These are phyloP conservation scores for Heimioporus sp. DNA, from an alignment of 768 basidiomycete species.

Conservation along the genomic window DNA sequence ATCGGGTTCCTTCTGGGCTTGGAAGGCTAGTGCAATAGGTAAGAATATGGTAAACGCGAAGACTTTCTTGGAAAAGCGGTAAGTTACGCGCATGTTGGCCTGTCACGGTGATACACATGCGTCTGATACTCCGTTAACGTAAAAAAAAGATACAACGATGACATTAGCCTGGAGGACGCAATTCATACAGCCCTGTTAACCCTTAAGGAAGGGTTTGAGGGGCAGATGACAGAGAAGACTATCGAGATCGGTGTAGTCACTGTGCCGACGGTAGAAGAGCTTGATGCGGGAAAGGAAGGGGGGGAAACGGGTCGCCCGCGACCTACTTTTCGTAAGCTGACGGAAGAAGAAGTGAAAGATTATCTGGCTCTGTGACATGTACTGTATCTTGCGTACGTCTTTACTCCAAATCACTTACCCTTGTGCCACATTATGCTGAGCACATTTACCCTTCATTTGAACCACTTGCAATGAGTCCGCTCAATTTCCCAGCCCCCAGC, in stretches of 20 bases:
- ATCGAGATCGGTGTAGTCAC: slow-evolving; percentile 98
- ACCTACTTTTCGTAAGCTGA: slow-evolving; percentile 92
- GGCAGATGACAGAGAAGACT: slow-evolving; percentile 99
- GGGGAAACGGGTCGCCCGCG: slow-evolving; percentile 67
- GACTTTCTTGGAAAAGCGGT: slow-evolving; percentile 99
- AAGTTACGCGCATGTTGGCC: slow-evolving; percentile 33
- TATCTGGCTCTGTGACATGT: slow-evolving; percentile 78
- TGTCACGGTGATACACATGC: slow-evolving; percentile 15
- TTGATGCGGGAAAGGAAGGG: slow-evolving; percentile 64
- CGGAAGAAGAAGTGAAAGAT: slow-evolving; percentile 95
- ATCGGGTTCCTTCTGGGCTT: slow-evolving; percentile 99
- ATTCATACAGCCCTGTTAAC: slow-evolving; percentile 98
- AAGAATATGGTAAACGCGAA: slow-evolving; percentile 99
- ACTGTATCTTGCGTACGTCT: slow-evolving; percentile 31
- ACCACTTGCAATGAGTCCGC: slow-evolving; percentile 1
- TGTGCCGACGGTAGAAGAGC: slow-evolving; percentile 65
- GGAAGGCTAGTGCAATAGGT: slow-evolving; percentile 99
- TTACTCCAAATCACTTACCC: slow-evolving; percentile 16
- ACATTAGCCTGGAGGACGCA: slow-evolving; percentile 97
- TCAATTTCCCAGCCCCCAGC: slow-evolving; percentile 4
- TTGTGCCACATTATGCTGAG: slow-evolving; percentile 15
- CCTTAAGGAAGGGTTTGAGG: slow-evolving; percentile 98
- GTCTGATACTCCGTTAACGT: slow-evolving; percentile 18
- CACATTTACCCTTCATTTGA: slow-evolving; percentile 8
- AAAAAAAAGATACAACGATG: slow-evolving; percentile 95